Base-by-base conservation (phyloP, 2,329 filamentous ascomycete genomes). In the Colletotrichum liriopes region DNA sequence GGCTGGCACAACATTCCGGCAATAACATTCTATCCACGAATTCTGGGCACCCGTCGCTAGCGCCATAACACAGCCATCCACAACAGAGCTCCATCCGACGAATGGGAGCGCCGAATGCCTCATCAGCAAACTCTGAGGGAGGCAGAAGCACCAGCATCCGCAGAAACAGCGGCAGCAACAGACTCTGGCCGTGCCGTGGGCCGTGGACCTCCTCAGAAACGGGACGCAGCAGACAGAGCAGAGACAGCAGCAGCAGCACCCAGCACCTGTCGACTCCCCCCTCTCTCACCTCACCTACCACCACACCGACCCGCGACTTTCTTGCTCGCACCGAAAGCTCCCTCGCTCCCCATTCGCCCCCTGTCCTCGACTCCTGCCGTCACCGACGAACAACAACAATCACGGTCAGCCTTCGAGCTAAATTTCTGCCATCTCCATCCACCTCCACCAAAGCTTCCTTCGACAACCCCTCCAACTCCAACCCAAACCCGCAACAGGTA, bases 361-460 rank as follows among this genome's bases (percentile, higher is more conserved):
- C 58, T 59, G 65, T 68, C 52, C 68, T 71, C 29, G 43, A 52
- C 41, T 55, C 54, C 65, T 71, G 56, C 71, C 62, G 71, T 71
- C 66, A 71, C 67, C 71, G 71, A 66, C 72, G 60, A 68, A 69
- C 67, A 67, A 73, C 73, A 74, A 71, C 66, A 73, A 71, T 65
- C 60, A 64, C 70, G 45, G 52, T 71, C 59, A 65, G 59, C 55
- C 71, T 67, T 71, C 35, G 37, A 64, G 47, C 71, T 73, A 73
- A 73, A 73, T 73, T 73, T 73, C 71, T 73, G 71, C 67, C 71
- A 71, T 61, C 67, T 71, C 67, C 71, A 73, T 73, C 67, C 67
- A 73, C 67, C 71, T 71, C 61, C 71, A 71, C 71, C 71, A 56
- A 65, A 73, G 71, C 71, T 71, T 66, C 65, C 41, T 29, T 71